Conservation (phyloP, 495 filamentous ascomycete genomes). For the Hypoxylon intermedium region DNA sequence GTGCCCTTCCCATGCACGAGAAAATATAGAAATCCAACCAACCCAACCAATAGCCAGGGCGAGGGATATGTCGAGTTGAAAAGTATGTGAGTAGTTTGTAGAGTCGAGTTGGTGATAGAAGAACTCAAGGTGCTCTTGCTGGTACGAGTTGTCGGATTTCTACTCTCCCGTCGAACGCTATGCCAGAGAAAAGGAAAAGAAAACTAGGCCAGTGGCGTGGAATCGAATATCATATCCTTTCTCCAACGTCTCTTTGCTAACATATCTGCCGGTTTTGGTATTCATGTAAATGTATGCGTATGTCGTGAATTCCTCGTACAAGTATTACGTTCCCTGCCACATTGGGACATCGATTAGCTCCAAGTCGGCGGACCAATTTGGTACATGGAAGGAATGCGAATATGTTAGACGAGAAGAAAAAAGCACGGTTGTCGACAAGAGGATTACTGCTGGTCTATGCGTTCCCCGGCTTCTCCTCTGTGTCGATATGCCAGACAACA, state of each 20-base stretch:
- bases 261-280: constrained; percentile 35
- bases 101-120: neutral
- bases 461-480: constrained; percentile 95
- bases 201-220: constrained; percentile 13
- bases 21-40: constrained; percentile 32
- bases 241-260: constrained; percentile 40
- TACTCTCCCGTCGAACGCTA: constrained; percentile 27
- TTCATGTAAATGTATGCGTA: constrained; percentile 42
- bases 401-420: constrained; percentile 23
- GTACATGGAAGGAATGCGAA: constrained; percentile 29
- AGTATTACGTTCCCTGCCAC: constrained; percentile 43
- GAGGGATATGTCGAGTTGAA: constrained; percentile 11
- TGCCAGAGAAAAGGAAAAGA: constrained; percentile 32
- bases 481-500: constrained; percentile 98
- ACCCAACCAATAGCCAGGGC: constrained; percentile 18
- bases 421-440: constrained; percentile 18
- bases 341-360: constrained; percentile 40
- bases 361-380: constrained; percentile 31
- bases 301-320: constrained; percentile 49
- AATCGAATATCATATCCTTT: constrained; percentile 31
- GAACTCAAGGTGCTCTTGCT: constrained; percentile 4
- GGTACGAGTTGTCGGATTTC: constrained; percentile 22
- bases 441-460: constrained; percentile 40
- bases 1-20: constrained; percentile 31
- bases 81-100: neutral